Conservation (phyloP, 163 green algal genomes). For the Scenedesmus sp. region DNA sequence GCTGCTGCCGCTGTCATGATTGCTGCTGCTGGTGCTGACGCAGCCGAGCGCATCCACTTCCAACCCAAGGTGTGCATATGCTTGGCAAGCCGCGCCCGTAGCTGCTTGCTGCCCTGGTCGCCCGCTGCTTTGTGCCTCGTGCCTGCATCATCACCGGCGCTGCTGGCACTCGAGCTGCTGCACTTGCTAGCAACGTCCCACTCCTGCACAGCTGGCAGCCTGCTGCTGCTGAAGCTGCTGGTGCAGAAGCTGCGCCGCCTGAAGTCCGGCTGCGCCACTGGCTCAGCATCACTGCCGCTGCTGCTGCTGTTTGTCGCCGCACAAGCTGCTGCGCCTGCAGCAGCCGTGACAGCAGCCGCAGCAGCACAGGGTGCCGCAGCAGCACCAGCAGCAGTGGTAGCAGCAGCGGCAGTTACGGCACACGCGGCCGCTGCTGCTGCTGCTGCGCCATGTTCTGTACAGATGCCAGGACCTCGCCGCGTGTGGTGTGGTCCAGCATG, state of each 20-base stretch:
- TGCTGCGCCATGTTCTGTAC: background rate
- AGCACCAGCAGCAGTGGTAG: background rate
- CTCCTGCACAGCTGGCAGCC: background rate
- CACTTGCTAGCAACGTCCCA: background rate
- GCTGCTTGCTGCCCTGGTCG: background rate
- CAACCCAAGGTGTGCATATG: background rate
- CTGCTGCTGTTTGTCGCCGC: background rate
- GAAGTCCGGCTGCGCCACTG: background rate
- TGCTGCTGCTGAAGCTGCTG: conserved; percentile 6
- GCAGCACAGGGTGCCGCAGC: background rate
- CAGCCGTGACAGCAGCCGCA: background rate
- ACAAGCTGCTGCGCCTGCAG: background rate
- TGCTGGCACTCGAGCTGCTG: background rate
- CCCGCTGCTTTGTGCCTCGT: background rate
- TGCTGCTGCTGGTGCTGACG: background rate
- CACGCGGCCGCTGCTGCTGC: background rate
- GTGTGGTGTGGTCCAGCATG: background rate
- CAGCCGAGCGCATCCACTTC: background rate
- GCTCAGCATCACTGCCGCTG: background rate
- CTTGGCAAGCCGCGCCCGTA: background rate
- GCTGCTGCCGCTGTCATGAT: background rate
- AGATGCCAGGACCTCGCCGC: background rate
- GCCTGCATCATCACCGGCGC: background rate
- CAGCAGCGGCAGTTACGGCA: background rate
- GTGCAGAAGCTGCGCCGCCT: background rate